These are phyloP conservation scores for Moesziomyces parantarcticus DNA, from an alignment of 1,284 basidiomycete genomes.

Conservation along the genomic window DNA sequence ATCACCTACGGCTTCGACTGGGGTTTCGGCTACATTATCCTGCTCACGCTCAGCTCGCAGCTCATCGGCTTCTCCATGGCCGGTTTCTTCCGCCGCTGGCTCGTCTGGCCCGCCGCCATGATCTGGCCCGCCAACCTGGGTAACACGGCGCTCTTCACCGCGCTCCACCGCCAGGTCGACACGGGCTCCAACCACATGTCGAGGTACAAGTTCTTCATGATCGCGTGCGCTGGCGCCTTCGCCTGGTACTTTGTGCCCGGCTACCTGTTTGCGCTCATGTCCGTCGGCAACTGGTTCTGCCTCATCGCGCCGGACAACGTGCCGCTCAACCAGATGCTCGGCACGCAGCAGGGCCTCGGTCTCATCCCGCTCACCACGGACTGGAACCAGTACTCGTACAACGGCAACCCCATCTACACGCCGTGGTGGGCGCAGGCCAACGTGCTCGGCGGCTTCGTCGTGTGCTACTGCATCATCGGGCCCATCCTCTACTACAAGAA, in stretches of 20 bases:
- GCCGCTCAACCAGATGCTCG: slow-evolving; percentile 61
- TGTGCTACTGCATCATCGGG: slow-evolving; percentile 56
- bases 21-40: slow-evolving; percentile 69
- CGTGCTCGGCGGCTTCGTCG: slow-evolving; percentile 47
- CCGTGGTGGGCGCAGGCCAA: slow-evolving; percentile 59
- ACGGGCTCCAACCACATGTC: slow-evolving; percentile 69
- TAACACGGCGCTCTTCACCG: slow-evolving; percentile 56
- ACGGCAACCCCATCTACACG: slow-evolving; percentile 51
- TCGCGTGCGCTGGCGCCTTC: slow-evolving; percentile 44
- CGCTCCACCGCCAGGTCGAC: slow-evolving; percentile 54
- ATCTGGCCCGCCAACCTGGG: slow-evolving; percentile 62
- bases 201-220: slow-evolving; percentile 55
- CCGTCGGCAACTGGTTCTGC: slow-evolving; percentile 60
- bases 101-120: slow-evolving; percentile 64
- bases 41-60: slow-evolving; percentile 70
- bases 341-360: slow-evolving; percentile 51
- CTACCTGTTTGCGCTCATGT: slow-evolving; percentile 58
- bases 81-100: slow-evolving; percentile 56
- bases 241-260: slow-evolving; percentile 61
- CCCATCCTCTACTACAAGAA: slow-evolving; percentile 63
- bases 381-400: slow-evolving; percentile 55
- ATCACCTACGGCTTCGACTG: slow-evolving; percentile 47
- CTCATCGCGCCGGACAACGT: slow-evolving; percentile 61
- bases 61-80: slow-evolving; percentile 62
- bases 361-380: slow-evolving; percentile 59